Conservation (phyloP, 2,329 filamentous ascomycete genomes). For the Exophiala oligosperma region DNA sequence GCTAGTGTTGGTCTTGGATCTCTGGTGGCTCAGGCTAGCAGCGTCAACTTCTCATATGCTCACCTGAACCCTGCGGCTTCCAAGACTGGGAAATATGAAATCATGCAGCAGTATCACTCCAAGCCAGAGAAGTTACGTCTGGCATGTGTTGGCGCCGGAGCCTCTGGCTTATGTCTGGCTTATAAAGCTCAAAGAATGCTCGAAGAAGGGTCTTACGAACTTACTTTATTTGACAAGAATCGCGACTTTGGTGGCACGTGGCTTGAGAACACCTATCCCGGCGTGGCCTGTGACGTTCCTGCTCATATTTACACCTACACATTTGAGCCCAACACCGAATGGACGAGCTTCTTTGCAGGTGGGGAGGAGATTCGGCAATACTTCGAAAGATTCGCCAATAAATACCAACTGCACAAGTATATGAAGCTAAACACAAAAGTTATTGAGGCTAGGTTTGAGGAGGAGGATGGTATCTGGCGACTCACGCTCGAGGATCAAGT, state of each 20-base stretch:
- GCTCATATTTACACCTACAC: constrained; percentile 34
- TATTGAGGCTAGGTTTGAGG: constrained; percentile 24
- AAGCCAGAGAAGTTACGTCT: too few species aligned
- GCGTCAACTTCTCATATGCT: too few species aligned
- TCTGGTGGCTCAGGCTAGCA: too few species aligned
- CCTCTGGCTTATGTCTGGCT: too few species aligned
- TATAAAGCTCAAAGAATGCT: too few species aligned
- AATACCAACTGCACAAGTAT: constrained; percentile 29
- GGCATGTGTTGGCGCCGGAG: too few species aligned
- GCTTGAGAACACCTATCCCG: constrained; percentile 22
- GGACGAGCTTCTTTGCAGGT: constrained; percentile 26
- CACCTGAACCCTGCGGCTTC: too few species aligned
- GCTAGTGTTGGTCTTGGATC: too few species aligned
- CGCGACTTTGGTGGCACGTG: constrained; percentile 41
- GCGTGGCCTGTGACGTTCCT: constrained; percentile 9
- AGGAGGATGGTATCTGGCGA: constrained; percentile 24
- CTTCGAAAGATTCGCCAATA: constrained; percentile 26
- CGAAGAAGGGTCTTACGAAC: too few species aligned
- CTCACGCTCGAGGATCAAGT: too few species aligned
- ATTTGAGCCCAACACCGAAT: constrained; percentile 35
- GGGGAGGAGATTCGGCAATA: constrained; percentile 32
- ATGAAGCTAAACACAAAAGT: constrained; percentile 31
- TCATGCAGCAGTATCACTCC: too few species aligned
- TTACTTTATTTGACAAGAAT: constrained; percentile 40
- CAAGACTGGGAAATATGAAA: too few species aligned